Evolutionary conservation across 1,284 basidiomycete genomes (phyloP), one percentile per base, ranked within the genome.

Genomic region (Puccinia hordei): DNA sequence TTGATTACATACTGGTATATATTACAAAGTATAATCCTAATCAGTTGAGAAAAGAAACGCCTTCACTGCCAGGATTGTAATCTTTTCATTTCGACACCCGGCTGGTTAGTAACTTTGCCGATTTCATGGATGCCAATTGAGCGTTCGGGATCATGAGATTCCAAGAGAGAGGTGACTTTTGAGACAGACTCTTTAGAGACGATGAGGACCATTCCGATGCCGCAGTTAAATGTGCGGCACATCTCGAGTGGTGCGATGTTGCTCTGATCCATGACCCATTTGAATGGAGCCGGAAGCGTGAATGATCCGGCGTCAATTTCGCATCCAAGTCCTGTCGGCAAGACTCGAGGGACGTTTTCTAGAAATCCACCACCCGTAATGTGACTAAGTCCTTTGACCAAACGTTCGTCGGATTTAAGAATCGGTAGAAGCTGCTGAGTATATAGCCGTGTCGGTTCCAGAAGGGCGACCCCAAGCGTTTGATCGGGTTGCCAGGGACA

Each of bases 311-410:
- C 91, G 86, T 99, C 94, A 84, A 99, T 88, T 84, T 88, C 90
- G 86, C 93, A 95, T 17, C 95, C 96, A 51, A 93, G 87, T 73
- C 89, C 88, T 81, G 89, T 88, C 44, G 94, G 92, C 59, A 99
- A 89, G 55, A 95, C 91, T 74, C 96, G 89, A 51, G 97, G 96
- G 82, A 99, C 91, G 87, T 99, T 99, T 85, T 99, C 96, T 81
- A 91, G 91, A 88, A 99, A 98, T 8, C 96, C 96, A 75, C 96
- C 96, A 72, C 96, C 96, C 15, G 96, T 99, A 87, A 99, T 98
- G 87, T 99, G 95, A 55, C 93, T 92, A 89, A 99, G 93, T 83
- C 92, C 94, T 86, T 97, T 98, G 85, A 98, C 88, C 35, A 93
- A 88, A 15, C 91, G 90, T 9, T 82, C 66, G n/a, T 65, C 88